Evolutionary conservation across 495 filamentous ascomycete species (phyloP).

Genomic region (Neurospora sp.): DNA sequence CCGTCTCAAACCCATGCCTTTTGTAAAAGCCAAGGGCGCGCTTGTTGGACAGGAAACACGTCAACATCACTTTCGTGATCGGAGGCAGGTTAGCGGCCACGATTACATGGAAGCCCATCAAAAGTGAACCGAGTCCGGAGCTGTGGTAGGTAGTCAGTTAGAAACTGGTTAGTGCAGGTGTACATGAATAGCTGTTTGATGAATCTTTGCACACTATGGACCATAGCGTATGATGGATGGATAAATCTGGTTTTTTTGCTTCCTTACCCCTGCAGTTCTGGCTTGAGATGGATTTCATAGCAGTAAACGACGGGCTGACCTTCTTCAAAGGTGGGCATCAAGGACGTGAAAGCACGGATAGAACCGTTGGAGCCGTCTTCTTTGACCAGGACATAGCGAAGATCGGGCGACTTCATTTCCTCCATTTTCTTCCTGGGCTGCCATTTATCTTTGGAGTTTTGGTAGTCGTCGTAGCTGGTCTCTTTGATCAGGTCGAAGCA

Average conservation of each 20-base stretch:
- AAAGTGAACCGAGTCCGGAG: constrained; percentile 32
- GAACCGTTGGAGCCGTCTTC: constrained; percentile 4
- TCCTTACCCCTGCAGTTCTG: constrained; percentile 37
- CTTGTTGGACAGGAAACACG: constrained; percentile 62
- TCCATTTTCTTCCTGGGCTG: constrained; percentile 52
- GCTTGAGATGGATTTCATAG: constrained; percentile 75
- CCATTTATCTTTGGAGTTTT: constrained; percentile 56
- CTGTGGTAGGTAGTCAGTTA: constrained; percentile 14
- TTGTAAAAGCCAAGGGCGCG: constrained; percentile 55
- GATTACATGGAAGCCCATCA: constrained; percentile 34
- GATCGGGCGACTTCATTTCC: constrained; percentile 67
- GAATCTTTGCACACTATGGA: too few relatives aligned
- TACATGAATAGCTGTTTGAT: too few relatives aligned
- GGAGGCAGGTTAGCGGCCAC: constrained; percentile 36
- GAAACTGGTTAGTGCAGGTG: background rate
- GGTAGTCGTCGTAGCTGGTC: constrained; percentile 61
- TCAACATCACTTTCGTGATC: constrained; percentile 73
- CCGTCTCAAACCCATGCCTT: constrained; percentile 54
- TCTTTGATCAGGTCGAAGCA: constrained; percentile 63
- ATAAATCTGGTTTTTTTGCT: background rate
- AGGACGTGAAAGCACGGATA: constrained; percentile 60
- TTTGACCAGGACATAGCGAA: constrained; percentile 57
- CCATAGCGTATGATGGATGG: too few relatives aligned
- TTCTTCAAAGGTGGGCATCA: constrained; percentile 78
- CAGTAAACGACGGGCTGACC: constrained; percentile 66